Percentiles rank a stretch among this genome's conserved stretches.
These are phyloP conservation scores for Prunus mongolica DNA, from an alignment of 306 rosid genomes.

Conservation along the genomic window DNA sequence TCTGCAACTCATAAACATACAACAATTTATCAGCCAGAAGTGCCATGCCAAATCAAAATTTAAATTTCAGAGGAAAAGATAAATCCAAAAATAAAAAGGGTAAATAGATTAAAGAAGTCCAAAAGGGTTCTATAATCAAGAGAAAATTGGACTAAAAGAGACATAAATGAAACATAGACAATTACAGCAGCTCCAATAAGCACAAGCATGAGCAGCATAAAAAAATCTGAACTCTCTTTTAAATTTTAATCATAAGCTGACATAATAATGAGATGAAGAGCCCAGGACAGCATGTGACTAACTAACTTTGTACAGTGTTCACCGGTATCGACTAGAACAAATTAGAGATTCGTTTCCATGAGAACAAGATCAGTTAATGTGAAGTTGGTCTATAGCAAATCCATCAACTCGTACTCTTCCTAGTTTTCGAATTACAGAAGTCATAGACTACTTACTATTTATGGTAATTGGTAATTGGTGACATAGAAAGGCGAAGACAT, in stretches of 20 bases:
- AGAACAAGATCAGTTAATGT: background rate
- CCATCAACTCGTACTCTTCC: background rate
- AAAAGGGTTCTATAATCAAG: background rate
- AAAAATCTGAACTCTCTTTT: background rate
- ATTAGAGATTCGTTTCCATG: background rate
- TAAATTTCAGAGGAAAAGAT: background rate
- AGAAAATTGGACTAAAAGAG: background rate
- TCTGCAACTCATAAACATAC: slow-evolving; percentile 39
- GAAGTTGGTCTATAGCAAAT: background rate
- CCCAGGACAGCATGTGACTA: background rate
- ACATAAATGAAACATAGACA: background rate
- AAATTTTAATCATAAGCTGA: background rate
- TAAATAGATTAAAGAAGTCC: background rate
- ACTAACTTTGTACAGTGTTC: background rate
- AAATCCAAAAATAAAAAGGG: background rate
- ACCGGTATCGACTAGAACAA: background rate
- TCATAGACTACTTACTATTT: background rate
- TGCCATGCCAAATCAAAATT: slow-evolving; percentile 14
- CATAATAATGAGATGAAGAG: background rate
- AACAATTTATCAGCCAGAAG: slow-evolving; percentile 2
- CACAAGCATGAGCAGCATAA: background rate
- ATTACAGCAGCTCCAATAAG: background rate
- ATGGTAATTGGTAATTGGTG: background rate
- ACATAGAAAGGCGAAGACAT: background rate
- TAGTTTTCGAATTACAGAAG: background rate